Base-by-base conservation (phyloP, 257 asterid genomes). In the Pogostemon cablin region DNA sequence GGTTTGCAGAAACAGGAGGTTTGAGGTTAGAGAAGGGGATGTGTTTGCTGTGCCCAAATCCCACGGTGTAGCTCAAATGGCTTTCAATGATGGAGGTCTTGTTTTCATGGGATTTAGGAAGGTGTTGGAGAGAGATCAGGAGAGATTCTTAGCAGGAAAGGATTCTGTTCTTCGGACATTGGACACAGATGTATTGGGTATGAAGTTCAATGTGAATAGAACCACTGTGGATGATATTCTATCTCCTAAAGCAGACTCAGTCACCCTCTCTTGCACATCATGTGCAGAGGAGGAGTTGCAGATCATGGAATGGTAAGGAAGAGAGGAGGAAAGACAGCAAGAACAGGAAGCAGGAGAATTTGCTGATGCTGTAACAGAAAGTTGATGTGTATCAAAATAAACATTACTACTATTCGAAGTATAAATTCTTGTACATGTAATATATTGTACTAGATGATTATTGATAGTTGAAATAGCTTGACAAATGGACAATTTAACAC, bases 231-330 rank as follows among this genome's bases (percentile, higher is more conserved):
- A 79, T 63, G 75, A 49, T 77, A 77, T 91, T 44, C 52, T 81
- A 67, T 74, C 76, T 49, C 38, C 65, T 0, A 85, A 79, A 12
- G 59, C 62, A 0, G 85, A 80, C 3, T 75, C 87, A 0, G 76
- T 86, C 52, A 87, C 89, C 44, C 63, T 81, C 62, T 74, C 75
- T 9, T 91, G 97, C 49, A 59, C 61, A 2, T 87, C 91, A 4
- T 91, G 97, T 66, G 96, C 97, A 0, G 97, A 89, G 69, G 88
- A 84, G 71, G 96, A 87, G 55, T 50, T 72, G 64, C 79, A 75
- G 75, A 42, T 70, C n/a, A 48, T 82, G 92, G 65, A 25, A 25
- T 25, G 59, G 62, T 84, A 80, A 61, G 91, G 81, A 7, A 2
- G 49, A 44, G 49, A 9, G 9, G 7, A 9, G 48, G 9, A 43